These are phyloP conservation scores for Chytriomyces confervae DNA, from an alignment of 192 early-diverging fungal genomes.

Conservation along the genomic window DNA sequence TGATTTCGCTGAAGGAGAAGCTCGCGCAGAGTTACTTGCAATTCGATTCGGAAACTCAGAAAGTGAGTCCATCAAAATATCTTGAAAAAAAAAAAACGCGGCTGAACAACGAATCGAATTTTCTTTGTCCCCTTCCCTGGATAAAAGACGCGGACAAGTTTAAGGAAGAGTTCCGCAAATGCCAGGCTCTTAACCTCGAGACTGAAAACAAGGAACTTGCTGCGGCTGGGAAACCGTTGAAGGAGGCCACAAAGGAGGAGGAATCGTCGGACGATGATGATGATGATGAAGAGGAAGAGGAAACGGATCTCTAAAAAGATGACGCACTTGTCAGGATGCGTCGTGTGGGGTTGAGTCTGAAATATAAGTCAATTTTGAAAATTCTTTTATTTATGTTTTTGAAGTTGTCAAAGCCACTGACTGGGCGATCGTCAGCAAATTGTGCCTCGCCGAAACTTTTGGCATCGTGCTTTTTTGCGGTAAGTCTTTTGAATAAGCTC, in stretches of 20 bases:
- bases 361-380: no score
- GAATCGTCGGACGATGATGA: slow-evolving; percentile 25
- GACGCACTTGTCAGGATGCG: no score
- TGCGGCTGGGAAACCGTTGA: slow-evolving; percentile 19
- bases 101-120: neutral
- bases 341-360: no score
- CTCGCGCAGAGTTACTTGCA: slow-evolving; percentile 84
- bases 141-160: slow-evolving; percentile 82
- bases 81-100: neutral
- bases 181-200: slow-evolving; percentile 62
- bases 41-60: slow-evolving; percentile 97
- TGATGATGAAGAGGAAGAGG: slow-evolving; percentile 25
- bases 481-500: no score
- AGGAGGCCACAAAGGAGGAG: slow-evolving; percentile 12
- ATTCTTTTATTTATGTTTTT: no score
- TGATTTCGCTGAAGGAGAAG: slow-evolving; percentile 90
- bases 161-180: slow-evolving; percentile 84
- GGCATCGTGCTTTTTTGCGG: no score
- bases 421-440: no score
- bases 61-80: slow-evolving; percentile 52
- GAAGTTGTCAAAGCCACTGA: no score
- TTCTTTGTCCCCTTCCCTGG: neutral
- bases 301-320: slow-evolving; percentile 27
- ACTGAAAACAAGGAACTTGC: slow-evolving; percentile 39
- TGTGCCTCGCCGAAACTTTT: no score